Conservation (phyloP, 495 filamentous ascomycete genomes). For the Penicillium dipodomyicola region DNA sequence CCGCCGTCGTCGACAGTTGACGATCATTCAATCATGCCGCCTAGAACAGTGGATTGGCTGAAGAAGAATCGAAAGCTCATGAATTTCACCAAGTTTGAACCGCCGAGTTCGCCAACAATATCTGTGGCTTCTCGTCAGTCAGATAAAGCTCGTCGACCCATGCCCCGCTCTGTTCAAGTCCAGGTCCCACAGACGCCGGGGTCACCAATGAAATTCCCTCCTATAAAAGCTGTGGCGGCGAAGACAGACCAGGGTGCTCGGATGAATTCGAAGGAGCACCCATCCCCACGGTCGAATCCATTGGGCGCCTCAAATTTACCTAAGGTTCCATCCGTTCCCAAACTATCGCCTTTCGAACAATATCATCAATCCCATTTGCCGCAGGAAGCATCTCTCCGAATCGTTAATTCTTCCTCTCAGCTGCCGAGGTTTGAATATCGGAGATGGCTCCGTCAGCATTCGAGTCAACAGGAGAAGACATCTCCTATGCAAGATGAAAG, state of each 20-base stretch:
- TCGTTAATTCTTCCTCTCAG: slow-evolving; percentile 44
- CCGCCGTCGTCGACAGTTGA: not conserved
- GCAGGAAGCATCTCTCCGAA: slow-evolving; percentile 29
- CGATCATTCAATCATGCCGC: slow-evolving; percentile 7
- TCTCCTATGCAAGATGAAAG: slow-evolving; percentile 9
- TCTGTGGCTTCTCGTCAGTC: slow-evolving; percentile 23
- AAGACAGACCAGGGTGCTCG: not conserved
- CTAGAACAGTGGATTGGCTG: slow-evolving; percentile 33
- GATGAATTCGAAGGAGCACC: not conserved
- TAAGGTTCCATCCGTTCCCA: not conserved
- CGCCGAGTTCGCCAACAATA: slow-evolving; percentile 42
- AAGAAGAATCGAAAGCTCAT: slow-evolving; percentile 37
- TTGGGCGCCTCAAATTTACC: not conserved
- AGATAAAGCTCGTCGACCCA: slow-evolving; percentile 14
- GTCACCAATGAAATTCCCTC: slow-evolving; percentile 3
- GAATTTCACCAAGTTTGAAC: slow-evolving; percentile 37
- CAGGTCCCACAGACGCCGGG: slow-evolving; percentile 6
- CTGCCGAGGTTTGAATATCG: slow-evolving; percentile 49
- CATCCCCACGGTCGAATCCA: not conserved
- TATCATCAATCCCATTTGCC: not conserved
- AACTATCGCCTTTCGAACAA: slow-evolving; percentile 5
- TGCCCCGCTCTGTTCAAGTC: slow-evolving; percentile 5
- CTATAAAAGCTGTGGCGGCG: not conserved
- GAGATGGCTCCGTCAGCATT: slow-evolving; percentile 19
- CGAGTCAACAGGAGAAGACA: slow-evolving; percentile 3